These are phyloP conservation scores for Xanthoceras sorbifolium DNA, from an alignment of 345 rosid species.

Conservation along the genomic window DNA sequence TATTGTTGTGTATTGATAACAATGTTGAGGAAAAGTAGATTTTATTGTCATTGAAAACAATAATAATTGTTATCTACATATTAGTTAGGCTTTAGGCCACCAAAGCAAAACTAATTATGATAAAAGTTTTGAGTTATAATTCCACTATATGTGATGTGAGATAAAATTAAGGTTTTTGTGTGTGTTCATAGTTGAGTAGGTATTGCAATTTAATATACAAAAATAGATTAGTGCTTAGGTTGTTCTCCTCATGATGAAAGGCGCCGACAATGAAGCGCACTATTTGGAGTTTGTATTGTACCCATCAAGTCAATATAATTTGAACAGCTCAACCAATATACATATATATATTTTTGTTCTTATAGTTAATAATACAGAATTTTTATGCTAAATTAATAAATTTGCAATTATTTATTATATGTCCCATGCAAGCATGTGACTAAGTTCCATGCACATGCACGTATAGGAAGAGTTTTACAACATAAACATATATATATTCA, in stretches of 20 bases:
- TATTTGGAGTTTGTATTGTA: not conserved
- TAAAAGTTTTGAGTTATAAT: not conserved
- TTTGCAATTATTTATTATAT: not conserved
- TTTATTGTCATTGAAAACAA: not conserved
- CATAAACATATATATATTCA: no score
- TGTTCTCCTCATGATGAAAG: slow-evolving; percentile 1
- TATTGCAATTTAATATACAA: not conserved
- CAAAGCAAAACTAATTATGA: not conserved
- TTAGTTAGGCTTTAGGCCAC: not conserved
- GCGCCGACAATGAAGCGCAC: slow-evolving; percentile 3
- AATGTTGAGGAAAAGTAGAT: not conserved
- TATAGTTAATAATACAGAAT: not conserved
- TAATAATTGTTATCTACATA: not conserved
- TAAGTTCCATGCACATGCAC: not conserved
- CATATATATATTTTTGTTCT: no score
- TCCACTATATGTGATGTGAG: not conserved
- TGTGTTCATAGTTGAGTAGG: not conserved
- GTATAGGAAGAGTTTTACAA: not conserved
- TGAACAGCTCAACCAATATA: not conserved
- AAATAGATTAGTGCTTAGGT: not conserved
- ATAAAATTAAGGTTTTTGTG: not conserved
- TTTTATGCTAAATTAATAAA: not conserved
- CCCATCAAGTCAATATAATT: not conserved
- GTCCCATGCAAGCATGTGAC: not conserved
- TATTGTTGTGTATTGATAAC: not conserved